These are phyloP conservation scores for Camillea tinctor DNA, from an alignment of 2,329 filamentous ascomycete genomes.

Conservation along the genomic window DNA sequence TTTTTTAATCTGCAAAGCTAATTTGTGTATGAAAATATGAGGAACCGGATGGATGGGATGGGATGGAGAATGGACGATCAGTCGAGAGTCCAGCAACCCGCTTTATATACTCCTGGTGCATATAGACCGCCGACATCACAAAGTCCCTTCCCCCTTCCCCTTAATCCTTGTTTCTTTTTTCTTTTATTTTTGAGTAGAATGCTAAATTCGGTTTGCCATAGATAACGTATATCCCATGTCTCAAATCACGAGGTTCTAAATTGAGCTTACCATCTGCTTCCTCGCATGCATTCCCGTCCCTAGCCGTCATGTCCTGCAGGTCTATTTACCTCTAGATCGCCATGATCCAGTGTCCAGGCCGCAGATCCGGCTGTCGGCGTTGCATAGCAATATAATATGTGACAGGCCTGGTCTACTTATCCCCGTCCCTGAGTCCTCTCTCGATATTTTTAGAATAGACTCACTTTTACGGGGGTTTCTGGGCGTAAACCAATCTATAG, in stretches of 20 bases:
- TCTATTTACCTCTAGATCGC: constrained; percentile 2
- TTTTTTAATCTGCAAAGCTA: constrained; percentile 4
- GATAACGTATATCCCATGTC: neutral
- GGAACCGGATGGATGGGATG: neutral
- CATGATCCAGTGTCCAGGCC: constrained; percentile 12
- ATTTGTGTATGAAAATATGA: neutral
- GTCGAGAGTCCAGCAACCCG: neutral
- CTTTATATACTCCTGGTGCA: neutral
- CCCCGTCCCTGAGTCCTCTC: neutral
- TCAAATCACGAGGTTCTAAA: neutral
- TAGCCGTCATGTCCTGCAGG: constrained; percentile 5
- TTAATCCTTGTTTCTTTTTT: too few relatives aligned
- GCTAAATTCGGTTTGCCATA: neutral
- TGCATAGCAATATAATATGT: constrained; percentile 18
- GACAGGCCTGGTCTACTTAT: constrained; percentile 4
- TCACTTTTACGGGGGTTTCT: constrained; percentile 15
- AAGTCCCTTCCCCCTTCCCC: too few relatives aligned
- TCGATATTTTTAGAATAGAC: constrained; percentile 19
- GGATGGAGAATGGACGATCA: neutral
- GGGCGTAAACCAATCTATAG: neutral
- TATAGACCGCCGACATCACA: neutral
- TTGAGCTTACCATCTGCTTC: neutral
- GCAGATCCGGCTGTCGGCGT: constrained; percentile 16
- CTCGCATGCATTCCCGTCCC: constrained; percentile 9
- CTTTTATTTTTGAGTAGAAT: neutral